Conservation (phyloP, 352 stramenopile genomes). For the Detonula confervacea region DNA sequence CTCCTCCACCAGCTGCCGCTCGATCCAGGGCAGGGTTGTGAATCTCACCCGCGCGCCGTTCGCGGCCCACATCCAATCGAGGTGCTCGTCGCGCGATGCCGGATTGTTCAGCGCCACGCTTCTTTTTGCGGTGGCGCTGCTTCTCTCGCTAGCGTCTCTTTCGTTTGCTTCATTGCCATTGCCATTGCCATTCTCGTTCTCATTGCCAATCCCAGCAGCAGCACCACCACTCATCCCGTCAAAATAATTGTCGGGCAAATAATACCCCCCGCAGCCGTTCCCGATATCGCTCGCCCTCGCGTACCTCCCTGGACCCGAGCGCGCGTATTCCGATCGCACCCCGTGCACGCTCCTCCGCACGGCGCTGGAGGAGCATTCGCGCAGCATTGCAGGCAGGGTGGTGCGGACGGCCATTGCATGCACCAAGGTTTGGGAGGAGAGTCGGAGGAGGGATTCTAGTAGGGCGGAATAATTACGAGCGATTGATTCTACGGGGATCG, state of each 20-base stretch:
- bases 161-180: constrained; percentile 11
- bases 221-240: no score
- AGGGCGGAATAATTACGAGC: no score
- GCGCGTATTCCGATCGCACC: constrained; percentile 29
- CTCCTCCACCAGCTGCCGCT: constrained; percentile 80
- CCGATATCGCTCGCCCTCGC: constrained; percentile 39
- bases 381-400: constrained; percentile 32
- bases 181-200: no score
- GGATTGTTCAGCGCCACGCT: constrained; percentile 6
- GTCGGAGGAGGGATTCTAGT: constrained; percentile 9
- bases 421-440: constrained; percentile 27
- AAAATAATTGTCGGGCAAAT: no score
- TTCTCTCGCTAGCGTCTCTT: no score
- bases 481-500: constrained; percentile 14
- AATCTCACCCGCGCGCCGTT: constrained; percentile 62
- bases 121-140: no score
- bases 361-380: constrained; percentile 34
- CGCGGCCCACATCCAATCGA: constrained; percentile 42
- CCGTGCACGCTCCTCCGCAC: constrained; percentile 27
- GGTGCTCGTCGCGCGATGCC: constrained; percentile 27
- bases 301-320: constrained; percentile 22
- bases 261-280: constrained; percentile 29
- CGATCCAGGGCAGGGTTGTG: constrained; percentile 75
- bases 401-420: no score
- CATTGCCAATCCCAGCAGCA: no score